These are phyloP conservation scores for Eurotiales sp. DNA, from an alignment of 2,329 filamentous ascomycete genomes.

Conservation along the genomic window DNA sequence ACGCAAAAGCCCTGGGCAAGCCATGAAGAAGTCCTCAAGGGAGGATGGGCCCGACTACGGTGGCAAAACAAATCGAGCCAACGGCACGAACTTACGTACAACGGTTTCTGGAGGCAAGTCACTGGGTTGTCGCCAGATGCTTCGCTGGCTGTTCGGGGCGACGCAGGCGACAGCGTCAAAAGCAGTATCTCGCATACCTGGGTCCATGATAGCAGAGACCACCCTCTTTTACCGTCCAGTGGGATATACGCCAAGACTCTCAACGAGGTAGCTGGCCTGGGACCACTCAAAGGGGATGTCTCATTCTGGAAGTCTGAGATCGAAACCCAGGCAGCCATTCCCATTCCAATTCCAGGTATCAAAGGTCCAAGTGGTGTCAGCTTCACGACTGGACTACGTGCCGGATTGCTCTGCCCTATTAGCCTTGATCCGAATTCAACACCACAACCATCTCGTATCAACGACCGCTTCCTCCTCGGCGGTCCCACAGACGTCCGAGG, in stretches of 20 bases:
- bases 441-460: conserved; percentile 71
- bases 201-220: conserved; percentile 74
- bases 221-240: conserved; percentile 74
- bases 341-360: conserved; percentile 68
- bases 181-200: conserved; percentile 80
- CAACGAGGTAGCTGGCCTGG: conserved; percentile 82
- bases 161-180: conserved; percentile 89
- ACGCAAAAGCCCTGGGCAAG: conserved; percentile 90
- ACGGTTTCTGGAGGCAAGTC: conserved; percentile 80
- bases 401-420: conserved; percentile 80
- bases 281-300: conserved; percentile 79
- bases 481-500: conserved; percentile 93
- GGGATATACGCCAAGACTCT: conserved; percentile 77
- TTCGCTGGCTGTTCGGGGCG: conserved; percentile 73
- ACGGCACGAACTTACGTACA: conserved; percentile 75
- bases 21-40: conserved; percentile 83
- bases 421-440: conserved; percentile 54
- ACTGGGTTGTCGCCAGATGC: conserved; percentile 73
- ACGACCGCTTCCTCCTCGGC: conserved; percentile 92
- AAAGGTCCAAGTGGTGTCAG: conserved; percentile 71
- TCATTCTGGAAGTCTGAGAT: conserved; percentile 92
- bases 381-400: conserved; percentile 74
- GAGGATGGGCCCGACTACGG: conserved; percentile 69
- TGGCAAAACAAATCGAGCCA: conserved; percentile 66
- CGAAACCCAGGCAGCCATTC: conserved; percentile 72